Percentiles rank a stretch among this genome's conserved stretches.
Evolutionary conservation across 2,329 filamentous ascomycete species (phyloP).

Genomic region (Colletotrichum zoysiae): DNA sequence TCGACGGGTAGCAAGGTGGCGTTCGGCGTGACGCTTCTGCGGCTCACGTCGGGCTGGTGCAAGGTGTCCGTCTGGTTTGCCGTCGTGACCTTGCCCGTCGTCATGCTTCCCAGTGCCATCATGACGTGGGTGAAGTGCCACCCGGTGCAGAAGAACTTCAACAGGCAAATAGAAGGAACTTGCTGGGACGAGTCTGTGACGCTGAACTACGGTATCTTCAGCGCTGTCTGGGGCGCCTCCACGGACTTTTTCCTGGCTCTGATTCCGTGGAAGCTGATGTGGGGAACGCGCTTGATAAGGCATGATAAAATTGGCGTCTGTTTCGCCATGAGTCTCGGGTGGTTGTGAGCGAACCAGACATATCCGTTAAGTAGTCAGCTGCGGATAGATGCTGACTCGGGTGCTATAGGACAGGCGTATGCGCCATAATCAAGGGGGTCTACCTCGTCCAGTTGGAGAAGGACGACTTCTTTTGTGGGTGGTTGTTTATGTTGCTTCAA

Average conservation of each 20-base stretch:
- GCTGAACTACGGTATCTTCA: conserved; percentile 39
- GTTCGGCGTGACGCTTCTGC: conserved; percentile 48
- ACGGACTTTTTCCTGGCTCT: conserved; percentile 48
- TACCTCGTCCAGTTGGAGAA: conserved; percentile 34
- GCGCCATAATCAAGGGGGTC: conserved; percentile 24
- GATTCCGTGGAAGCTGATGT: conserved; percentile 49
- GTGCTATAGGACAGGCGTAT: conserved; percentile 12
- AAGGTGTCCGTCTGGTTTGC: conserved; percentile 47
- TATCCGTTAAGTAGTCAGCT: too few relatives aligned
- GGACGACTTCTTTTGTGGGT: conserved; percentile 30
- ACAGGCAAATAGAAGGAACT: conserved; percentile 40
- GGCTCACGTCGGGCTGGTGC: conserved; percentile 45
- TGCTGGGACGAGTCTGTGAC: conserved; percentile 42
- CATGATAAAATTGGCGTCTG: conserved; percentile 48
- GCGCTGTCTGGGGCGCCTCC: conserved; percentile 35
- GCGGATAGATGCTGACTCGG: not conserved
- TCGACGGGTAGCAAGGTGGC: conserved; percentile 46
- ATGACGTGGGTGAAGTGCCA: conserved; percentile 46
- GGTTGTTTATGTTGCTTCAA: rapidly evolving
- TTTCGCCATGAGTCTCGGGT: conserved; percentile 44
- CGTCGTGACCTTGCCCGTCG: conserved; percentile 43
- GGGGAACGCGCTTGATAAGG: conserved; percentile 48
- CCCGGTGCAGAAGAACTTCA: conserved; percentile 46
- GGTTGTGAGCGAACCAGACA: conserved; percentile 43
- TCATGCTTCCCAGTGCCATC: conserved; percentile 43